A percentile compares a stretch with the other conserved stretches of the same genome.
phyloP scores from a whole-genome alignment of 495 filamentous ascomycete species.

The Xanthoparmelia taractica region DNA sequence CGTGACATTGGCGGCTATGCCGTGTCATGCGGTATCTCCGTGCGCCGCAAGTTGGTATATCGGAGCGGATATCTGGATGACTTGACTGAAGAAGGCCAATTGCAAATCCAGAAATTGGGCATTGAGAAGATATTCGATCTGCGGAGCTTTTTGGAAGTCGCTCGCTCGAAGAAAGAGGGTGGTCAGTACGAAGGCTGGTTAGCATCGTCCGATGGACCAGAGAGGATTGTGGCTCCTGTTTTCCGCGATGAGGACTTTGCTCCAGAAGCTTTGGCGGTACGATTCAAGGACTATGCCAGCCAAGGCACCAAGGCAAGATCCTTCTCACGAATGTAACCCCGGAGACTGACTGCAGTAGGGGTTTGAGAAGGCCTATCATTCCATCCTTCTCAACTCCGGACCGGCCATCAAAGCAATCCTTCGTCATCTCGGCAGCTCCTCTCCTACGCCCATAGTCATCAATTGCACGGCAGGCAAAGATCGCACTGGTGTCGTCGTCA shows the following conservation, averaged over 20 bases:
- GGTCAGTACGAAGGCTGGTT: constrained; percentile 8
- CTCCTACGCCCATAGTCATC: constrained; percentile 3
- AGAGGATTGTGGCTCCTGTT: constrained; percentile 1
- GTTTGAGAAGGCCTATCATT: constrained; percentile 6
- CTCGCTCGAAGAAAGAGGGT: neutral
- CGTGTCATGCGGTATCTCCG: neutral
- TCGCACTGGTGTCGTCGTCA: constrained; percentile 54
- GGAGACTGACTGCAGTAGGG: neutral
- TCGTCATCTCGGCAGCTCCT: neutral
- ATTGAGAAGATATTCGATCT: constrained; percentile 10
- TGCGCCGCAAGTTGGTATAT: constrained; percentile 3
- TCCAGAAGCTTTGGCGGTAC: constrained; percentile 1
- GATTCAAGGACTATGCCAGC: constrained; percentile 7
- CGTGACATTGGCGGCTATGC: constrained; percentile 7
- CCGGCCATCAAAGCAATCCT: constrained; percentile 4
- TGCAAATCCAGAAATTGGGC: neutral
- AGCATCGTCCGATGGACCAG: constrained; percentile 2
- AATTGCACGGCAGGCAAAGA: constrained; percentile 49
- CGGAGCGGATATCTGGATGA: constrained; percentile 5
- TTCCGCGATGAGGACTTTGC: constrained; percentile 7
- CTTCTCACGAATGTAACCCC: neutral
- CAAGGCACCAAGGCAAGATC: constrained; percentile 3
- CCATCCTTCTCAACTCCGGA: constrained; percentile 3
- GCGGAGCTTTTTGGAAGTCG: neutral
- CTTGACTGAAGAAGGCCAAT: neutral